Evolutionary conservation across 2,329 filamentous ascomycete species (phyloP), one percentile per base, ranked within the genome.

Genomic region (Alternaria viburni): DNA sequence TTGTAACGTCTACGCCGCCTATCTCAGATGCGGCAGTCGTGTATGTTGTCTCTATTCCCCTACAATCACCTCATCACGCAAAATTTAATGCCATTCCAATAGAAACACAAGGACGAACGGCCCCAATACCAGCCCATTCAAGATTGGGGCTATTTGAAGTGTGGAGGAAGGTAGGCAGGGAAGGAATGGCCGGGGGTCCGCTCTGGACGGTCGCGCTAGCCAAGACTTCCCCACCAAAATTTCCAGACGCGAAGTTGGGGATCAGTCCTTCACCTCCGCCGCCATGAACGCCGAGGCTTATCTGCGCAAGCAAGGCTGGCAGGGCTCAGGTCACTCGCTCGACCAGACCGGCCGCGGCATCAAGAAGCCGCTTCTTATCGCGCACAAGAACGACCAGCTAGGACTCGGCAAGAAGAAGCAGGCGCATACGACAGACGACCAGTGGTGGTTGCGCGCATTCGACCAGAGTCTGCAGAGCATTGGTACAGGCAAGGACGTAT

Each of bases 361-460:
- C 58, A 89, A 90, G 25, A 92, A 91, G 71, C 95, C 95, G 6
- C 86, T 98, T 26, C 88, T 97, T 41, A 87, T 97, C 60, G 89
- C 91, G 62, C 90, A 92, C 72, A 97, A 97, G 81, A 86, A 90
- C 72, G 91, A 97, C 79, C 91, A 87, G 26, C 85, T 92, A 57
- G 95, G 95, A 23, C 84, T 98, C 6, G 95, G 95, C 58, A 89
- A 92, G 77, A 93, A 92, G 79, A 88, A 88, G 69, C 72, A 73
- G 19, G 76, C 77, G 26, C 74, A 78, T 50, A 84, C 84, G 26
- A 84, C 87, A 30, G 85, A 86, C 71, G 95, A 97, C 77, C 93
- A 97, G 79, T 99, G 96, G 96, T 99, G 96, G 96, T 86, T 97
- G 81, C 91, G 93, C 62, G 96, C 96, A 11, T 97, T 97, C 71